Conservation (phyloP, 805 yeast genomes). For the Torulaspora gathmanii region DNA sequence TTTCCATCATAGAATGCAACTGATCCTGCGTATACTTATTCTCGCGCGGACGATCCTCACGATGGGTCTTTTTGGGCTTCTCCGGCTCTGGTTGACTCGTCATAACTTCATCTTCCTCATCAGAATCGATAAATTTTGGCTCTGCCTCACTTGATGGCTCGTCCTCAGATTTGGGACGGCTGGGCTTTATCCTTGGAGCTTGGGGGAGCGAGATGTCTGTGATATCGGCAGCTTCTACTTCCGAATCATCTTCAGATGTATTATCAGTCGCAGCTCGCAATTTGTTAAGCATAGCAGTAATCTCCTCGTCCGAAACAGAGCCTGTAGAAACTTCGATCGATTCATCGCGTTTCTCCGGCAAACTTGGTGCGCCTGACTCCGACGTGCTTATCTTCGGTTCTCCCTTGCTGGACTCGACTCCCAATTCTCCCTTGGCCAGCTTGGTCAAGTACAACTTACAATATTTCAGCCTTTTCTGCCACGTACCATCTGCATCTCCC, state of each 20-base stretch:
- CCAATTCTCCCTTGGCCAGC: constrained; percentile 27
- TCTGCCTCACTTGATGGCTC: neutral
- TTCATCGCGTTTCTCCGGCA: neutral
- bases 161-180: neutral
- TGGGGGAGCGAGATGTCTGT: constrained; percentile 2
- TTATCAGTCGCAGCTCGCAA: constrained; percentile 8
- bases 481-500: constrained; percentile 16
- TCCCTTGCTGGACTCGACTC: neutral
- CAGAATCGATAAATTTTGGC: constrained; percentile 11
- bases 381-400: neutral
- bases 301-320: constrained; percentile 3
- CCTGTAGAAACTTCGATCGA: constrained; percentile 3
- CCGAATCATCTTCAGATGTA: neutral
- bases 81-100: neutral
- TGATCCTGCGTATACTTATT: constrained; percentile 34
- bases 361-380: neutral
- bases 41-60: neutral
- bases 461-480: constrained; percentile 26
- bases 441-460: constrained; percentile 30
- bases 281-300: constrained; percentile 9
- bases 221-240: constrained; percentile 1
- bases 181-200: neutral
- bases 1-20: constrained; percentile 47
- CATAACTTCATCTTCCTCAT: constrained; percentile 4
- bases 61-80: neutral